Percentiles rank a stretch among this genome's conserved stretches.
Conservation (phyloP, 1,284 basidiomycete genomes). For the Taiwanofungus camphoratus region DNA sequence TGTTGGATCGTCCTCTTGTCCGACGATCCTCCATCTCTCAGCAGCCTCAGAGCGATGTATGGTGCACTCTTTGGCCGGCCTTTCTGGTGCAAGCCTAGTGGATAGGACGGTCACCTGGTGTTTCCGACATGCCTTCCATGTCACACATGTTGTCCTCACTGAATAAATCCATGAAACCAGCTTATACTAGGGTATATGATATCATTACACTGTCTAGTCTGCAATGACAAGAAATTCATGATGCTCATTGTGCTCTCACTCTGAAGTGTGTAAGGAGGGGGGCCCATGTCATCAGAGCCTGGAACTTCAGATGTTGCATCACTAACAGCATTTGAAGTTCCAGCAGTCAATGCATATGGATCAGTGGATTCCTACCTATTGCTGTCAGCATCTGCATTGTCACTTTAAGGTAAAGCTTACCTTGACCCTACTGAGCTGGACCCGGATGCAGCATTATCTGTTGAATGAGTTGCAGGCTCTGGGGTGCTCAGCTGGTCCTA, state of each 20-base stretch:
- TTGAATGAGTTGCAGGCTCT: no score
- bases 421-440: no score
- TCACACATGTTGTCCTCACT: neutral
- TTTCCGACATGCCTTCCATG: slow-evolving; percentile 37
- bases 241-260: neutral
- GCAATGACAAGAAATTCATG: neutral
- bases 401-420: no score
- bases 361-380: no score
- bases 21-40: slow-evolving; percentile 44
- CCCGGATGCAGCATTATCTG: no score
- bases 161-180: no score
- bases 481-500: no score
- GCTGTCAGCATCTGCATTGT: no score
- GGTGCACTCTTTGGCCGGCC: slow-evolving; percentile 60
- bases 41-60: slow-evolving; percentile 46
- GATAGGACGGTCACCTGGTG: slow-evolving; percentile 60
- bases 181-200: no score
- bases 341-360: no score
- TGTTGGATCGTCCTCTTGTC: slow-evolving; percentile 38
- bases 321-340: no score
- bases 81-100: slow-evolving; percentile 36
- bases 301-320: no score
- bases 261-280: neutral
- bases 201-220: neutral
- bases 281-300: neutral